Conservation (phyloP, 1,139 yeast species). For the Kluyveromyces marxianus region DNA sequence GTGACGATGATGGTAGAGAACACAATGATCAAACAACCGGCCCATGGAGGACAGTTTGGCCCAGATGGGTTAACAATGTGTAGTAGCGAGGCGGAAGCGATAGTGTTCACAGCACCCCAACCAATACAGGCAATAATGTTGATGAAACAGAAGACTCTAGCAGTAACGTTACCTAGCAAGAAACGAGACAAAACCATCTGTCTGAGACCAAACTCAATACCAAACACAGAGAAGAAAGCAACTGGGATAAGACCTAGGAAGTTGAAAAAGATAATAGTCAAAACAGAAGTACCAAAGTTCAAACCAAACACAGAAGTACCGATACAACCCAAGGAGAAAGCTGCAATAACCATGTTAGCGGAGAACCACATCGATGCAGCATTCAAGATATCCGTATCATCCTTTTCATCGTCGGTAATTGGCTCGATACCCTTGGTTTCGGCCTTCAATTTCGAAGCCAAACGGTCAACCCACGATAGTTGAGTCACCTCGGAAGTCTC, state of each 20-base stretch:
- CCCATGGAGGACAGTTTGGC: constrained; percentile 76
- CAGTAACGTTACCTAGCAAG: constrained; percentile 67
- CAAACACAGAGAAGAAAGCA: constrained; percentile 76
- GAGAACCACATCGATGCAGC: constrained; percentile 92
- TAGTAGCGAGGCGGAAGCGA: constrained; percentile 80
- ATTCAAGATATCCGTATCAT: constrained; percentile 51
- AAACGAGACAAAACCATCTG: constrained; percentile 80
- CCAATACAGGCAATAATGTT: constrained; percentile 87
- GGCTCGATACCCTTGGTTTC: constrained; percentile 44
- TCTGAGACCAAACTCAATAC: constrained; percentile 79
- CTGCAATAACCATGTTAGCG: constrained; percentile 82
- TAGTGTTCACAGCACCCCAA: constrained; percentile 91
- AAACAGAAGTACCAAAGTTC: constrained; percentile 59
- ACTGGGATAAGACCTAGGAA: constrained; percentile 69
- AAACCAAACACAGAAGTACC: constrained; percentile 48
- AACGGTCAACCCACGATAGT: constrained; percentile 27
- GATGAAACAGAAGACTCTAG: constrained; percentile 69
- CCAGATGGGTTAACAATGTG: constrained; percentile 59
- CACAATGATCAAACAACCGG: constrained; percentile 71
- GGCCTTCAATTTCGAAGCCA: constrained; percentile 35
- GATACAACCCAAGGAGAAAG: constrained; percentile 73
- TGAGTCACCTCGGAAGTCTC: constrained; percentile 14
- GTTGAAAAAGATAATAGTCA: constrained; percentile 63
- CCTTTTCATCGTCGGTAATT: constrained; percentile 38
- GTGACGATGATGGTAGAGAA: constrained; percentile 65